phyloP scores from a whole-genome alignment of 148 eudicot species.

The Camellia sinensis region DNA sequence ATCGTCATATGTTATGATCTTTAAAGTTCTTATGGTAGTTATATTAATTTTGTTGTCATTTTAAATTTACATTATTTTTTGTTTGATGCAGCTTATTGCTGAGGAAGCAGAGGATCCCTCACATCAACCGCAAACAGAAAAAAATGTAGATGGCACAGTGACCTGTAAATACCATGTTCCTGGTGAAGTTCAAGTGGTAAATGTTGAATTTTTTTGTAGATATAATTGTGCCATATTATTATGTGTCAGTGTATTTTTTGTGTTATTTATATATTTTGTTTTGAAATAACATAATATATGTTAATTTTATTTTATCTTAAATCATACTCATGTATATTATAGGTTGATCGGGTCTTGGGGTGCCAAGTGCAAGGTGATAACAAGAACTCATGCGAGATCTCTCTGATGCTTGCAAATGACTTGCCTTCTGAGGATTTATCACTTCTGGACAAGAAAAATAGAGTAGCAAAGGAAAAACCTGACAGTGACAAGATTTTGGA shows the following conservation, averaged over 20 bases:
- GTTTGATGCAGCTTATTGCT: conserved; percentile 31
- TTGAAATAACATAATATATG: not conserved
- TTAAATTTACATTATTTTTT: conserved; percentile 3
- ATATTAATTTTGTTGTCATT: not conserved
- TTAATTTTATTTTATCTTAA: not conserved
- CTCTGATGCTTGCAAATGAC: conserved; percentile 26
- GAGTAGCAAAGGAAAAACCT: conserved; percentile 30
- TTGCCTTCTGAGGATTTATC: conserved; percentile 28
- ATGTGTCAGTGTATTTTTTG: not conserved
- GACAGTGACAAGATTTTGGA: conserved; percentile 25
- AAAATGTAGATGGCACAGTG: conserved; percentile 21
- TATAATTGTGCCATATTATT: conserved; percentile 2
- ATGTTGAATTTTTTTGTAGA: not conserved
- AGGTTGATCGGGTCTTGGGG: conserved; percentile 94
- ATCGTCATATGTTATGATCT: not conserved
- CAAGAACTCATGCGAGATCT: conserved; percentile 22
- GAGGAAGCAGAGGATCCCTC: conserved; percentile 27
- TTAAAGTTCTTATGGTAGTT: not conserved
- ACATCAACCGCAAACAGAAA: conserved; percentile 27
- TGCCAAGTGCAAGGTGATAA: conserved; percentile 61
- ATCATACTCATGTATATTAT: conserved; percentile 20
- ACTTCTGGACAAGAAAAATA: conserved; percentile 31
- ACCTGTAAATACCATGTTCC: conserved; percentile 24
- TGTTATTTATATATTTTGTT: not conserved
- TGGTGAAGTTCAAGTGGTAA: conserved; percentile 61